Base-by-base conservation (phyloP, 768 basidiomycete species). In the Cystobasidium ongulense region DNA sequence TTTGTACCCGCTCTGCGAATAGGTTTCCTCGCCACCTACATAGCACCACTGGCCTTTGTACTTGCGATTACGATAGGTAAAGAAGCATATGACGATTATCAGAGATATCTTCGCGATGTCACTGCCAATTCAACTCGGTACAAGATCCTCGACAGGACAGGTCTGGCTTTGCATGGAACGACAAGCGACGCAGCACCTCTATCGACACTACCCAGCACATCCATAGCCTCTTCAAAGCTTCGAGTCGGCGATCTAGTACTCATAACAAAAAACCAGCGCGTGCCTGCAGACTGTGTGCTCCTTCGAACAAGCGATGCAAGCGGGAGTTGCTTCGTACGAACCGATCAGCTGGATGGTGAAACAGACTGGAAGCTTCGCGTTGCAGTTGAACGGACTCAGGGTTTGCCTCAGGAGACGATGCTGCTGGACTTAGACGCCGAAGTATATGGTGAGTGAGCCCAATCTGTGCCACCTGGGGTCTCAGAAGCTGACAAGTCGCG, bases 311-410 rank as follows among this genome's bases (percentile, higher is more conserved):
- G 88, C 1, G 95, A 99, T 78, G 82, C 87, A 1, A 88, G 89
- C 29, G 96, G 96, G 1, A 93, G 93, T 1, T 97, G 95, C 80
- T 99, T 98, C 81, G 91, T 99, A 75, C 86, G 96, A 11, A 99
- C 95, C 1, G 96, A 99, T 81, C 96, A 98, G 79, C 85, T 99
- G 33, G 96, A 99, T 76, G 96, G 96, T 52, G 96, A 99, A 82
- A 99, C 96, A 1, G 96, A 99, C 78, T 98, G 96, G 96, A 99
- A 99, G 81, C 84, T 97, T 62, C 87, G 91, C 2, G 90, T 96
- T 0, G 93, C 95, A 1, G 88, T 95, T 0, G 86, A 89, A 1
- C 85, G 88, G 29, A 89, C 88, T 53, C 93, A 96, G 83, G 88
- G 88, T 76, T 80, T 93, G 64, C 82, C 81, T 15, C 77, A 78